These are phyloP conservation scores for Cladosporium sp. DNA, from an alignment of 2,329 filamentous ascomycete species.

Conservation along the genomic window DNA sequence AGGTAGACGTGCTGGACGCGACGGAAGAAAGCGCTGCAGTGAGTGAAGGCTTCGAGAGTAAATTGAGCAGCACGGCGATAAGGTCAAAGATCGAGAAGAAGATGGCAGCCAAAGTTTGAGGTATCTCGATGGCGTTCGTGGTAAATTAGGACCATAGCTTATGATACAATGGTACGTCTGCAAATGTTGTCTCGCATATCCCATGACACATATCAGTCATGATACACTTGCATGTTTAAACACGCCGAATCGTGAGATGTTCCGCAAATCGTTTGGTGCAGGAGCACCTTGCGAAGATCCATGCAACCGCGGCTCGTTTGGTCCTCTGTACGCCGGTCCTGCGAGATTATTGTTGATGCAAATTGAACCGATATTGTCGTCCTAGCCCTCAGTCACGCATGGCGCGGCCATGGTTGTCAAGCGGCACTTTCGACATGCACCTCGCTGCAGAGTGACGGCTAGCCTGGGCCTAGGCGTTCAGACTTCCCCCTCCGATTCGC, in stretches of 20 bases:
- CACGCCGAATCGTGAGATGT: too few species aligned
- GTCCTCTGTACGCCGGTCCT: too few species aligned
- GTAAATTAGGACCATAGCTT: not conserved
- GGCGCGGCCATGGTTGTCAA: not conserved
- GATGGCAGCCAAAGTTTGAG: constrained; percentile 5
- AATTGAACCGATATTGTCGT: not conserved
- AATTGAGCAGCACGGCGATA: constrained; percentile 90
- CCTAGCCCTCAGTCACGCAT: not conserved
- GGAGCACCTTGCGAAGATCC: not conserved
- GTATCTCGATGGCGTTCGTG: not conserved
- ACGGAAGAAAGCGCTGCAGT: constrained; percentile 40
- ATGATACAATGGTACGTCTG: too few species aligned
- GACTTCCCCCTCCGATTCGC: not conserved
- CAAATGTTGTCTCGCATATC: too few species aligned
- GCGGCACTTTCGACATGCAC: not conserved
- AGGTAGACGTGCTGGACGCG: constrained; percentile 81
- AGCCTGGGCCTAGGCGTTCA: constrained; percentile 1
- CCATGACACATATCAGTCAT: too few species aligned
- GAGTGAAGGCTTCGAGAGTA: constrained; percentile 65
- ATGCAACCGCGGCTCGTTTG: too few species aligned
- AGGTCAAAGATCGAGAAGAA: constrained; percentile 20
- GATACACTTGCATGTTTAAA: too few species aligned
- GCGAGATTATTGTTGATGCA: too few species aligned
- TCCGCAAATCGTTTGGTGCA: not conserved
- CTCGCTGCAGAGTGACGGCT: constrained; percentile 2